Percentiles rank a stretch among this genome's conserved stretches.
phyloP scores from a whole-genome alignment of 148 eudicot genomes.

The Cornus controversa region DNA sequence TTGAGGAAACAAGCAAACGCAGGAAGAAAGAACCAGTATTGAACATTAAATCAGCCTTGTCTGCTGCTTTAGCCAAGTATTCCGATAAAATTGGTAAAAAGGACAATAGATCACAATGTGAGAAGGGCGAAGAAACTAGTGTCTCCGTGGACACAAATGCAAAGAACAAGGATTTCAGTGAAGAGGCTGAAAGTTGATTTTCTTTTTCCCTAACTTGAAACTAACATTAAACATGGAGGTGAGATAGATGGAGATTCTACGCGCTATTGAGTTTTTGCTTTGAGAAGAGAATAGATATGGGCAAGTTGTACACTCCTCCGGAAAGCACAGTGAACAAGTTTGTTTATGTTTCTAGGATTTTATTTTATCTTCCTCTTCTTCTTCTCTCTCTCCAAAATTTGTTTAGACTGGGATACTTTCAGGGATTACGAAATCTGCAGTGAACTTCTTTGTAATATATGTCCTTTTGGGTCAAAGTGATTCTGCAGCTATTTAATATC shows the following conservation, averaged over 20 bases:
- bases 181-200: conserved; percentile 12
- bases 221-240: neutral
- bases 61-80: conserved; percentile 72
- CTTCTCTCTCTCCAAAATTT: neutral
- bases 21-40: conserved; percentile 56
- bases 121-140: conserved; percentile 26
- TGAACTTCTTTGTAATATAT: too few species aligned
- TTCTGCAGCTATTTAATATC: too few species aligned
- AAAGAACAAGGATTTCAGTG: conserved; percentile 1
- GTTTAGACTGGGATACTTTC: neutral
- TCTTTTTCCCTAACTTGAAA: neutral
- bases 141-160: conserved; percentile 6
- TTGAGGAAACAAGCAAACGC: conserved; percentile 41
- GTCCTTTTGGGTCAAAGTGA: too few species aligned
- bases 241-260: neutral
- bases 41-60: conserved; percentile 63
- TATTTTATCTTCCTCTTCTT: neutral
- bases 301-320: too few species aligned
- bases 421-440: too few species aligned
- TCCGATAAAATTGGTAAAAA: conserved; percentile 47
- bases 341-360: neutral
- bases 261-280: neutral
- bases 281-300: too few species aligned
- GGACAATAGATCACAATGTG: conserved; percentile 24
- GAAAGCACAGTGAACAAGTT: neutral